Evolutionary conservation across 2,329 filamentous ascomycete genomes (phyloP).

Genomic region (Xylariaceae sp.): DNA sequence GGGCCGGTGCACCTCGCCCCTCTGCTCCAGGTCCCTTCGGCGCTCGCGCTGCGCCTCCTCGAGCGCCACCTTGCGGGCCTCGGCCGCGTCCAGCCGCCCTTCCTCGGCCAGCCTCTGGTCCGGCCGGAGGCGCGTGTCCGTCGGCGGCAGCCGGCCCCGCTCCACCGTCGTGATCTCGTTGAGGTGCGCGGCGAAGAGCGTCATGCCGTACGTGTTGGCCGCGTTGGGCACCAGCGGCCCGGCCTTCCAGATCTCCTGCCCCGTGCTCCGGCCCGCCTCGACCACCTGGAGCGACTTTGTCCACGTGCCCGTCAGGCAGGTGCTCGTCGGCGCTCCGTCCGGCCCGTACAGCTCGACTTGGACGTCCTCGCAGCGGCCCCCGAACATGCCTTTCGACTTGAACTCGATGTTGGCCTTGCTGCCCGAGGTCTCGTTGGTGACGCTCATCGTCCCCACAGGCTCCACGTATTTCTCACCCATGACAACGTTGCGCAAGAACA

Average conservation of each 20-base stretch:
- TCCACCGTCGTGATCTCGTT: constrained; percentile 86
- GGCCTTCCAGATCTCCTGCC: constrained; percentile 68
- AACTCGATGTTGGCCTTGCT: constrained; percentile 83
- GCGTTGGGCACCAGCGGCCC: constrained; percentile 74
- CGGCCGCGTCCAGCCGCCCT: constrained; percentile 74
- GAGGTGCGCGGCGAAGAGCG: constrained; percentile 73
- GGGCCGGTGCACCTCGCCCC: constrained; percentile 64
- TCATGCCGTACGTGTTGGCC: constrained; percentile 77
- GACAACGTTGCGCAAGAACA: constrained; percentile 91
- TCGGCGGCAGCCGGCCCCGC: constrained; percentile 63
- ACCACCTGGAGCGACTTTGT: constrained; percentile 63
- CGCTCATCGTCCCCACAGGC: constrained; percentile 81
- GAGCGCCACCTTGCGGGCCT: constrained; percentile 71
- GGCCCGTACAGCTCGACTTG: constrained; percentile 63
- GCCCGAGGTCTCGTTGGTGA: constrained; percentile 76
- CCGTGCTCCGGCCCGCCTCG: constrained; percentile 49
- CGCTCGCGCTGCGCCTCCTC: constrained; percentile 79
- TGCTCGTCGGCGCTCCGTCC: constrained; percentile 56
- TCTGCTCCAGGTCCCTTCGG: constrained; percentile 66
- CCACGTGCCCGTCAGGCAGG: constrained; percentile 77
- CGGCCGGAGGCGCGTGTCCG: constrained; percentile 75
- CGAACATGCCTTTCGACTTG: constrained; percentile 94
- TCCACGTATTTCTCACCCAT: constrained; percentile 98
- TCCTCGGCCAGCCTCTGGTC: constrained; percentile 82
- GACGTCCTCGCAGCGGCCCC: constrained; percentile 86